A percentile compares a stretch with the other conserved stretches of the same genome.
phyloP scores from a whole-genome alignment of 768 basidiomycete species.

The Pleurotus tuoliensis region DNA sequence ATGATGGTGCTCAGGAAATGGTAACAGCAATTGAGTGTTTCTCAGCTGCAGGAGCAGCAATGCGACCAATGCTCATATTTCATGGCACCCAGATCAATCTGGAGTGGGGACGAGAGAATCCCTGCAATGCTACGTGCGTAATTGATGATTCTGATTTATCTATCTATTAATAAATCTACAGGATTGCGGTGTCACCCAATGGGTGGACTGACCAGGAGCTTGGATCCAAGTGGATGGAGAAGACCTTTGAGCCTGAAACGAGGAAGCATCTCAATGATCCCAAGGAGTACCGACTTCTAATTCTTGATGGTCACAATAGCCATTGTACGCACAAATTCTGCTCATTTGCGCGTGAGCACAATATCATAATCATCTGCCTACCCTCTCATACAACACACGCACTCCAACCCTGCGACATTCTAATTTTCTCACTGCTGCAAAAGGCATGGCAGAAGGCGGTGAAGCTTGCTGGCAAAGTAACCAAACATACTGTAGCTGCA shows the following conservation, averaged over 20 bases:
- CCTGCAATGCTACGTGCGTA: conserved; percentile 13
- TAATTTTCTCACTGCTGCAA: conserved; percentile 29
- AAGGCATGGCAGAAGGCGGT: conserved; percentile 14
- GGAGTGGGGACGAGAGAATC: conserved; percentile 14
- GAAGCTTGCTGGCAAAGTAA: too few species aligned
- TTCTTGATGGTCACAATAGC: conserved; percentile 18
- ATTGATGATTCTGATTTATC: not conserved
- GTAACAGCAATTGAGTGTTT: conserved; percentile 39
- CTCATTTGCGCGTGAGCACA: conserved; percentile 6
- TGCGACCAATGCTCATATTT: conserved; percentile 2
- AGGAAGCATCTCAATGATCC: not conserved
- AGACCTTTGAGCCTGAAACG: conserved; percentile 13
- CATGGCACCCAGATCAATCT: conserved; percentile 8
- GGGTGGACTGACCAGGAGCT: conserved; percentile 19
- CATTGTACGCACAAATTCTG: conserved; percentile 13
- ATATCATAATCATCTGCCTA: conserved; percentile 19
- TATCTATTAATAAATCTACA: not conserved
- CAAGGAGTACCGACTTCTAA: conserved; percentile 11
- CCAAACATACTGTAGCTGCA: too few species aligned
- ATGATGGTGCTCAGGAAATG: conserved; percentile 30
- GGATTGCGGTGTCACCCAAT: conserved; percentile 12
- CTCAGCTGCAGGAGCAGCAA: conserved; percentile 28
- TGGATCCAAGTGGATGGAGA: conserved; percentile 13
- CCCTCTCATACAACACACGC: conserved; percentile 19
- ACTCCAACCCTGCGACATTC: conserved; percentile 18